These are phyloP conservation scores for Trichoderma citrinoviride DNA, from an alignment of 2,329 filamentous ascomycete genomes.

Conservation along the genomic window DNA sequence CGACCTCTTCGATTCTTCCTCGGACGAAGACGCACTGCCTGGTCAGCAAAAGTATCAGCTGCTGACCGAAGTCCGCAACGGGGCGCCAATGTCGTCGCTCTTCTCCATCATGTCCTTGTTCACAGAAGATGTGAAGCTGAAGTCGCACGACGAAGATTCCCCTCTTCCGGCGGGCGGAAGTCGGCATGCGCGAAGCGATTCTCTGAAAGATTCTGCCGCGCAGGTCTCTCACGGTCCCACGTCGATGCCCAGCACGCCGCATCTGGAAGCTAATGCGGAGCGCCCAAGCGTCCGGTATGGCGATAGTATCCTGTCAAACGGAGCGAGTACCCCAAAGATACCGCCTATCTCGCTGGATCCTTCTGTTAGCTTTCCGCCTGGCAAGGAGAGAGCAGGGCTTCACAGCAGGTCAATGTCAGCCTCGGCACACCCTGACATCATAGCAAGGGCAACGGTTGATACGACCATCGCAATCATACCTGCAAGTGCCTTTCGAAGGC, in stretches of 20 bases:
- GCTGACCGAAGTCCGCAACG: conserved; percentile 95
- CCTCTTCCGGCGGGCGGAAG: conserved; percentile 26
- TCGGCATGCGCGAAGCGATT: conserved; percentile 34
- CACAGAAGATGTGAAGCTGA: conserved; percentile 86
- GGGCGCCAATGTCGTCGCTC: conserved; percentile 95
- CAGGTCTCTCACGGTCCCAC: conserved; percentile 22
- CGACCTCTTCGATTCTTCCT: conserved; percentile 43
- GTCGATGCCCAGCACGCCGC: conserved; percentile 42
- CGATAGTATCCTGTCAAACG: conserved; percentile 21
- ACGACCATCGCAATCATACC: conserved; percentile 98
- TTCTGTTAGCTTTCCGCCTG: conserved; percentile 30
- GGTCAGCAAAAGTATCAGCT: conserved; percentile 87
- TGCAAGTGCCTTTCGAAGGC: conserved; percentile 86
- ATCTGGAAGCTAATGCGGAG: conserved; percentile 33
- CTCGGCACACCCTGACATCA: conserved; percentile 93
- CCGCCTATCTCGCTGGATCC: conserved; percentile 73
- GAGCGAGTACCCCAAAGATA: conserved; percentile 49
- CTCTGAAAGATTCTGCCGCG: conserved; percentile 25
- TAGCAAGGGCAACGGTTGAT: conserved; percentile 92
- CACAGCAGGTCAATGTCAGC: conserved; percentile 53
- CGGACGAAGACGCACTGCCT: conserved; percentile 66
- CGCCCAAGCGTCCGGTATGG: conserved; percentile 24
- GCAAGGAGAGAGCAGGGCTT: conserved; percentile 38
- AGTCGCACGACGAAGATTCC: conserved; percentile 62
- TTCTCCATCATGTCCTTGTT: conserved; percentile 97